phyloP scores from a whole-genome alignment of 106 monocot species.

The Gastrodia elata region DNA sequence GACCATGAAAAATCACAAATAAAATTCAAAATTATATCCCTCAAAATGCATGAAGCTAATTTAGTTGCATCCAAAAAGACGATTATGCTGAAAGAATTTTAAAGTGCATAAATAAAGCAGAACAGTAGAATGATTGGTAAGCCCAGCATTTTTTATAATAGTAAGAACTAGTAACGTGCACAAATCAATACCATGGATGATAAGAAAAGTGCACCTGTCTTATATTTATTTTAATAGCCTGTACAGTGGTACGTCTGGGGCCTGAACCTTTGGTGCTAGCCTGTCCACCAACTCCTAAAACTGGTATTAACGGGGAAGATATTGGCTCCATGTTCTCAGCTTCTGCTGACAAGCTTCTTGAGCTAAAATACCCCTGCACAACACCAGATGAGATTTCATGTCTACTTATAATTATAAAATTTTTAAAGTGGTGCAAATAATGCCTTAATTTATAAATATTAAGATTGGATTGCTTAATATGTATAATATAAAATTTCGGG shows the following conservation, averaged over 20 bases:
- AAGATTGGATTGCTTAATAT: no score
- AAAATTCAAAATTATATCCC: not conserved
- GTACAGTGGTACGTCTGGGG: constrained; percentile 24
- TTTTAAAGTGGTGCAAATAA: no score
- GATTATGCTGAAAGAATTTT: not conserved
- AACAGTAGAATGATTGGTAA: not conserved
- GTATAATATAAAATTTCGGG: no score
- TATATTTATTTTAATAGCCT: constrained; percentile 65
- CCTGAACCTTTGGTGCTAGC: constrained; percentile 18
- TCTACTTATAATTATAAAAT: no score
- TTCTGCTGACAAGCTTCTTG: constrained; percentile 24
- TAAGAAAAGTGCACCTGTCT: constrained; percentile 31
- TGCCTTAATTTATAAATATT: no score
- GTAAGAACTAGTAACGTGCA: not conserved
- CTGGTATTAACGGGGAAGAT: constrained; percentile 44
- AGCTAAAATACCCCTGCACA: constrained; percentile 31
- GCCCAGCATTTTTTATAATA: not conserved
- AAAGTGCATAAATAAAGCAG: not conserved
- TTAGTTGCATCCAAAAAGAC: not conserved
- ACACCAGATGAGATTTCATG: not conserved
- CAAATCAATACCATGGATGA: not conserved
- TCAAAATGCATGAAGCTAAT: not conserved
- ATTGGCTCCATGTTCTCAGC: constrained; percentile 37
- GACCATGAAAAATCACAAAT: not conserved
- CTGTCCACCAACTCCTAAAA: constrained; percentile 23